Conservation (phyloP, 2,329 filamentous ascomycete genomes). For the Epichloe glyceriae region DNA sequence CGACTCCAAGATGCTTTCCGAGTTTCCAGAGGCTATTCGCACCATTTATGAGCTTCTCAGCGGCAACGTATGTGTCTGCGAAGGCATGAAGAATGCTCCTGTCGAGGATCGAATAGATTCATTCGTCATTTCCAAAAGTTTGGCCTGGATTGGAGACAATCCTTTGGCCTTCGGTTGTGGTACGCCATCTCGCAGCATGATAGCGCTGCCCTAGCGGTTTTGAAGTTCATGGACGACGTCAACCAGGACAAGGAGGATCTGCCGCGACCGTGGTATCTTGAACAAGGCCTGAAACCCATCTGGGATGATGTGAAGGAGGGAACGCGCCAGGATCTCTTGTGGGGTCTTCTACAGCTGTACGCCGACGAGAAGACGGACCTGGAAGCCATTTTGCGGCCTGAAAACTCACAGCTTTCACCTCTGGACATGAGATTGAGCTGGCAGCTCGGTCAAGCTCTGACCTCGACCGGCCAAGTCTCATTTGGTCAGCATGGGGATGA, state of each 20-base stretch:
- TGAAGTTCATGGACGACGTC: slow-evolving; percentile 61
- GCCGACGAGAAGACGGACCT: slow-evolving; percentile 45
- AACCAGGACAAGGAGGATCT: slow-evolving; percentile 55
- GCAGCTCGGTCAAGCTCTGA: slow-evolving; percentile 65
- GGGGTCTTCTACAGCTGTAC: slow-evolving; percentile 76
- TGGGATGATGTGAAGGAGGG: slow-evolving; percentile 49
- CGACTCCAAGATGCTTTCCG: slow-evolving; percentile 68
- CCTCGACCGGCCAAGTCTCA: slow-evolving; percentile 33
- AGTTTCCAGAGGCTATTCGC: slow-evolving; percentile 73
- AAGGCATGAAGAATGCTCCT: slow-evolving; percentile 60
- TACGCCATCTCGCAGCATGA: slow-evolving; percentile 62
- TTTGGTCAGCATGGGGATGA: slow-evolving; percentile 41
- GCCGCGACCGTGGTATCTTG: slow-evolving; percentile 60
- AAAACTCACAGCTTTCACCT: slow-evolving; percentile 62
- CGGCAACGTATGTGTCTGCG: slow-evolving; percentile 73
- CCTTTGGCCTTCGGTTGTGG: slow-evolving; percentile 84
- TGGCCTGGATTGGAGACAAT: slow-evolving; percentile 81
- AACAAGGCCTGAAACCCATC: slow-evolving; percentile 41
- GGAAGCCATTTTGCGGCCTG: slow-evolving; percentile 60
- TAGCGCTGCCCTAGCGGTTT: slow-evolving; percentile 58
- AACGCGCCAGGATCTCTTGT: slow-evolving; percentile 63
- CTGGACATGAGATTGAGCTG: slow-evolving; percentile 68
- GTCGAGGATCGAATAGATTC: slow-evolving; percentile 68
- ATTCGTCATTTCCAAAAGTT: slow-evolving; percentile 79
- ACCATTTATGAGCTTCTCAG: slow-evolving; percentile 81